Evolutionary conservation across 768 basidiomycete species (phyloP), one percentile per base, ranked within the genome.

Genomic region (Psilocybe azurescens): DNA sequence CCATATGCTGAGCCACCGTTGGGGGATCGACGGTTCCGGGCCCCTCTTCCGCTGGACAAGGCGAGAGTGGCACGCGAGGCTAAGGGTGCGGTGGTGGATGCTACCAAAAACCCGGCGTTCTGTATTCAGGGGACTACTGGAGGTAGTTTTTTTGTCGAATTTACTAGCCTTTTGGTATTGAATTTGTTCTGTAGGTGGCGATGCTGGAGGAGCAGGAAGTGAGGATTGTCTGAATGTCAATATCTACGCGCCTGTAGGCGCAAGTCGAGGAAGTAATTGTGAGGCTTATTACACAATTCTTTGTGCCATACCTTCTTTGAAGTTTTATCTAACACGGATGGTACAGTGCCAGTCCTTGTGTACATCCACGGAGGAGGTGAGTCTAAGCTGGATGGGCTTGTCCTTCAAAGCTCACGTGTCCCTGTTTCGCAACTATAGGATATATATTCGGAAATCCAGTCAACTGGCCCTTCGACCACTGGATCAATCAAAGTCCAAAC

Each of bases 191-290:
- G 6, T 44, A 87, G 83, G 50, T 18, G 83, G 83, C 8, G 86
- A 86, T 66, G 79, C 82, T 24, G 87, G 88, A 52, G 87, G 88
- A 30, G 85, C 86, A 11, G 88, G 89, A 10, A 83, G 82, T 47
- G 88, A 89, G 72, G 87, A 89, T 63, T 89, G 87, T 64, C 71
- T 89, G 36, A 88, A 89, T 52, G 74, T 89, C n/a, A 87, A 89
- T 68, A 78, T 90, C 11, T 89, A 89, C 59, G 73, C 84, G 9
- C 88, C 88, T 2, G 73, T 76, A 5, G 78, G 79, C 6, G 79
- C 81, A 3, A 82, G 78, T 36, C 66, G 71, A 28, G 76, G 80
- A 1, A 82, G 81, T 62, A 80, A 84, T 33, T 65, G 86, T 87
- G 61, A 65, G 84, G 67, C 28, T 8, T 20, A 60, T 51, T 59